Percentiles rank a stretch among this genome's conserved stretches.
Evolutionary conservation across 2,329 filamentous ascomycete genomes (phyloP).

Genomic region (Hyphodiscus sp.): DNA sequence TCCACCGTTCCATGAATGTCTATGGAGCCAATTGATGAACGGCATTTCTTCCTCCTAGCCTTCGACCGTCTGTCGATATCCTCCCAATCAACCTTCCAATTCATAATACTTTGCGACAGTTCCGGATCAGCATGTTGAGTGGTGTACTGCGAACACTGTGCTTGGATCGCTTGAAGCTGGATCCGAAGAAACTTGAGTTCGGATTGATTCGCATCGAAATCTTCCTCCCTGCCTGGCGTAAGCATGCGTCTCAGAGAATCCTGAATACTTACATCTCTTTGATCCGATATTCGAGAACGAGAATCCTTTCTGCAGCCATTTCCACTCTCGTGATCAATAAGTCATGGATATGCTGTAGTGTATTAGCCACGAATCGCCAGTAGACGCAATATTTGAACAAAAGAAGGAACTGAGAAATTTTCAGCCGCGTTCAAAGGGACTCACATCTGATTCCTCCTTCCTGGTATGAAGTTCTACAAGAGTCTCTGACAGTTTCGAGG

Average conservation of each 20-base stretch:
- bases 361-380: conserved; percentile 4
- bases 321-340: conserved; percentile 53
- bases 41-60: conserved; percentile 17
- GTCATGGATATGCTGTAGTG: conserved; percentile 50
- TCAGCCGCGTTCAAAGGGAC: conserved; percentile 10
- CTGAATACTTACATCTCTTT: conserved; percentile 43
- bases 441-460: conserved; percentile 54
- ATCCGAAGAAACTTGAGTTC: conserved; percentile 57
- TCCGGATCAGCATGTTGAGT: conserved; percentile 46
- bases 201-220: conserved; percentile 50
- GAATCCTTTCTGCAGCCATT: conserved; percentile 49
- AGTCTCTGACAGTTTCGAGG: conserved; percentile 43
- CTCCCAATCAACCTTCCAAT: conserved; percentile 56
- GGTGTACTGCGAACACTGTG: conserved; percentile 45
- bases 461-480: conserved; percentile 46
- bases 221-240: conserved; percentile 42
- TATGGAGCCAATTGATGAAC: neutral
- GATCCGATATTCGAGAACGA: conserved; percentile 53
- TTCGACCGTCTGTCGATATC: conserved; percentile 38
- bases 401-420: neutral
- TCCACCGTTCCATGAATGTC: too few species aligned
- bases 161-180: conserved; percentile 55
- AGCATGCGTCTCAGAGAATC: neutral
- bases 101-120: conserved; percentile 50
- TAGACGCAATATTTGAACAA: neutral